Base-by-base conservation (phyloP, 768 basidiomycete genomes). In the Peribolospora kevripleyi region DNA sequence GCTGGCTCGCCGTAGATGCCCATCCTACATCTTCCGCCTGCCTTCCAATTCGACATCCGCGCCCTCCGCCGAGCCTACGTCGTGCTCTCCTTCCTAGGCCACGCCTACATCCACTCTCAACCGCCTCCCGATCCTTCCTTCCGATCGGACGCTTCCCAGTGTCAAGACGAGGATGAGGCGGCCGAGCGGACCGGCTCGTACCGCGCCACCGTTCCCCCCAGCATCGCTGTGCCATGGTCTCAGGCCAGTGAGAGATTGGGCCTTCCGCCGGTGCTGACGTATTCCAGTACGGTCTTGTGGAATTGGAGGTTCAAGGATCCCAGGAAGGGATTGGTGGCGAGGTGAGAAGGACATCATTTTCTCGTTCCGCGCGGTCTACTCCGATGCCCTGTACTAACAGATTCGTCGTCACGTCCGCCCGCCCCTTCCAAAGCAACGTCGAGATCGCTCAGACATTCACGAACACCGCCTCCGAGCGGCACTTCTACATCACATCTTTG, bases 221-320 rank as follows among this genome's bases (percentile, higher is more conserved):
- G 78, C 0, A 68, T 95, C 53, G 73, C 82, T 7, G 66, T 85
- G 5, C 88, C 90, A 1, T 74, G 86, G 42, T 72, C 87, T 14
- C 73, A 76, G 55, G 74, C 86, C 11, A 82, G 76, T 36, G 65
- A 71, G 0, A 69, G 79, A 48, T 76, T 93, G 7, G 78, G 82
- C 54, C 69, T 93, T 2, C 88, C 90, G 0, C 86, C 90, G 0
- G 71, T 91, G 46, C 72, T 87, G 55, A 93, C 87, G 3, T 93
- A 87, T 65, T 80, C 87, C 7, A 87, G 91, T 65, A 81, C 80
- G 39, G 87, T 93, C 6, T 74, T 93, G 38, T 93, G 87, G 69
- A 91, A 91, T 65, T 72, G 66, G 66, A 48, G 51, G 4, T 48
- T 59, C 25, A 47, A 42, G 9, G 59, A 67, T 54, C 58, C 58